Base-by-base conservation (phyloP, 306 rosid genomes). In the Nissolia schottii region DNA sequence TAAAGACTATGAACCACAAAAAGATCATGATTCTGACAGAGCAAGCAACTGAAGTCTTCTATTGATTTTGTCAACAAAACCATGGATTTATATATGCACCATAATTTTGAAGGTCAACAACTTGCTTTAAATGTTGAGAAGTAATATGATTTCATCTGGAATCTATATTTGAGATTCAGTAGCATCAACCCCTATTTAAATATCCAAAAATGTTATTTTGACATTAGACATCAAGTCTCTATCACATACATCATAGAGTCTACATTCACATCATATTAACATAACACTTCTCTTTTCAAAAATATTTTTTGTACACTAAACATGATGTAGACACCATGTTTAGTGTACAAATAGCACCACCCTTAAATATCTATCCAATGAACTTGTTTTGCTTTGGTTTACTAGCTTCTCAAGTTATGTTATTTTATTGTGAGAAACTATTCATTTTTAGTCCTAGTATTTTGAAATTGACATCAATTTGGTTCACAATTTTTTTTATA, bases 21-120 rank as follows among this genome's bases (percentile, higher is more conserved):
- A 43, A 43, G 23, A 40, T n/a, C n/a, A n/a, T 31, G 45, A 49
- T 43, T 35, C 50, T 8, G 3, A 12, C 20, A 35, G 50, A 62
- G 12, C 50, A 35, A 37, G 60, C n/a, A 37, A 70, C 27, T 14
- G 5, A 15, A 22, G 29, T 46, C 18, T 31, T 49, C 19, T 32
- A 46, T 48, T 32, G 19, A 32, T 68, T 59, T 45, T 18, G 76
- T 27, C 15, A 35, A 71, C 46, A 59, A 71, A 61, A 23, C 38
- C 55, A 29, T 49, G 67, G 51, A 61, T 23, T 62, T 62, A 5
- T n/a, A n/a, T n/a, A n/a, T 49, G 2, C 24, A 45, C 6, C 49
- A 59, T 14, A 71, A 71, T 43, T 28, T 72, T 50, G 19, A 18
- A 37, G 41, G 56, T 57, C 76, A 56, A 71, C 12, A 41, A 38